These are phyloP conservation scores for Suillus lakei DNA, from an alignment of 768 basidiomycete species.

Conservation along the genomic window DNA sequence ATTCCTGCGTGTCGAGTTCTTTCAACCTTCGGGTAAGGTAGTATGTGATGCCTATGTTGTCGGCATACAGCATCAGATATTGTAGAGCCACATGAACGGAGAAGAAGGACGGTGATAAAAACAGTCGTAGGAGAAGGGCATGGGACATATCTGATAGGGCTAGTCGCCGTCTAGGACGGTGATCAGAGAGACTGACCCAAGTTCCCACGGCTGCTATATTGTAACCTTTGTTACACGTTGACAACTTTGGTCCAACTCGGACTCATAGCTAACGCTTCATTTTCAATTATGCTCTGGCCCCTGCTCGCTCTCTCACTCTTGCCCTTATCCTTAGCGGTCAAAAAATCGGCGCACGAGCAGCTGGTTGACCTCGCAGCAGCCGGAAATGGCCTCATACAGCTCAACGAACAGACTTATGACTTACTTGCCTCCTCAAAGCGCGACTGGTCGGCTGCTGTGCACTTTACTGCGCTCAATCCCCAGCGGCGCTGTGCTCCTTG, in stretches of 20 bases:
- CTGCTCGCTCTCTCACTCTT: slow-evolving; percentile 39
- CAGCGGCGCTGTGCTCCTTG: slow-evolving; percentile 90
- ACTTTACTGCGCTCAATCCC: slow-evolving; percentile 85
- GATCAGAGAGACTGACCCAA: slow-evolving; percentile 6
- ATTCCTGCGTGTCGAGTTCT: slow-evolving; percentile 67
- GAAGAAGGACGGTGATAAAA: slow-evolving; percentile 92
- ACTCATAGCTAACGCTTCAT: not conserved
- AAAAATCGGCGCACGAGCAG: slow-evolving; percentile 48
- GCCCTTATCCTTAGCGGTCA: slow-evolving; percentile 35
- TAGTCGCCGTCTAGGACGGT: slow-evolving; percentile 17
- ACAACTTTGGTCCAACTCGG: not conserved
- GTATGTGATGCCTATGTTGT: slow-evolving; percentile 92
- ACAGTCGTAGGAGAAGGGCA: slow-evolving; percentile 88
- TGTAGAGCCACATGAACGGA: slow-evolving; percentile 91
- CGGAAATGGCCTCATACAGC: slow-evolving; percentile 80
- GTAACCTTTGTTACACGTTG: slow-evolving; percentile 8
- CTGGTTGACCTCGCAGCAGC: slow-evolving; percentile 71
- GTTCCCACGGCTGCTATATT: slow-evolving; percentile 17
- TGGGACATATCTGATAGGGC: slow-evolving; percentile 58
- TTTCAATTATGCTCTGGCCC: slow-evolving; percentile 20
- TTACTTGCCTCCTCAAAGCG: slow-evolving; percentile 75
- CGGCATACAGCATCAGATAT: slow-evolving; percentile 80
- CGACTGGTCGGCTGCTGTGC: slow-evolving; percentile 86
- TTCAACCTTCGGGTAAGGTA: slow-evolving; percentile 80
- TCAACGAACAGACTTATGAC: slow-evolving; percentile 78